Evolutionary conservation across 1,284 basidiomycete genomes (phyloP).

Genomic region (Caloboletus firmus): DNA sequence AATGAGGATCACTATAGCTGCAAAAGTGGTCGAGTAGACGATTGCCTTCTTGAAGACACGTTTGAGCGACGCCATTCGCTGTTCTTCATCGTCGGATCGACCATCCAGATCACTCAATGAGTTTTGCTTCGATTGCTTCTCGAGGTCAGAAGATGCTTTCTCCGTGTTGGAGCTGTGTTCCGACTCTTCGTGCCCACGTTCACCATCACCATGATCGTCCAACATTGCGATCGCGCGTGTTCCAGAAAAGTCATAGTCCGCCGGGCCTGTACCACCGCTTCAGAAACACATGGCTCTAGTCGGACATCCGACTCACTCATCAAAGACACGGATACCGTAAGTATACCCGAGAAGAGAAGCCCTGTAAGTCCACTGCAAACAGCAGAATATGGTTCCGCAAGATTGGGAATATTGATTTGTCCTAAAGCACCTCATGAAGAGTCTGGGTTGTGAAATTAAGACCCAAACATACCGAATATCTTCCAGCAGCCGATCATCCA

Average conservation of each 20-base stretch:
- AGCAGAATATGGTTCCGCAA: conserved; percentile 49
- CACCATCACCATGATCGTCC: conserved; percentile 18
- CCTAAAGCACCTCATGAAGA: conserved; percentile 28
- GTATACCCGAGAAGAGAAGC: conserved; percentile 45
- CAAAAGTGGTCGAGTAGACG: conserved; percentile 42
- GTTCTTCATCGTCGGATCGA: conserved; percentile 13
- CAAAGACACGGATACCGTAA: conserved; percentile 44
- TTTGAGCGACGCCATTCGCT: conserved; percentile 29
- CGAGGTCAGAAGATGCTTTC: conserved; percentile 6
- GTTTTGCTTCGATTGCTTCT: conserved; percentile 16
- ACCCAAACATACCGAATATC: conserved; percentile 40
- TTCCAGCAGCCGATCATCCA: conserved; percentile 56
- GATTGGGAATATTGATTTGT: conserved; percentile 43
- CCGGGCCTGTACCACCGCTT: conserved; percentile 36
- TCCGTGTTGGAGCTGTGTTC: background rate
- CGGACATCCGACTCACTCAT: conserved; percentile 37
- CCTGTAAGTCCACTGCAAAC: conserved; percentile 49
- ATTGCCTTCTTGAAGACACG: conserved; percentile 42
- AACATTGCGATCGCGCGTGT: conserved; percentile 45
- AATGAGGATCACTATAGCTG: conserved; percentile 42
- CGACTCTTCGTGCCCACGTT: background rate
- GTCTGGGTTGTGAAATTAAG: background rate
- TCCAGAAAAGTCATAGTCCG: conserved; percentile 47
- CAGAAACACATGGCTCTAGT: background rate
- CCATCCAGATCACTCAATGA: conserved; percentile 8